These are phyloP conservation scores for Lipomyces kockii DNA, from an alignment of 805 yeast genomes.

Conservation along the genomic window DNA sequence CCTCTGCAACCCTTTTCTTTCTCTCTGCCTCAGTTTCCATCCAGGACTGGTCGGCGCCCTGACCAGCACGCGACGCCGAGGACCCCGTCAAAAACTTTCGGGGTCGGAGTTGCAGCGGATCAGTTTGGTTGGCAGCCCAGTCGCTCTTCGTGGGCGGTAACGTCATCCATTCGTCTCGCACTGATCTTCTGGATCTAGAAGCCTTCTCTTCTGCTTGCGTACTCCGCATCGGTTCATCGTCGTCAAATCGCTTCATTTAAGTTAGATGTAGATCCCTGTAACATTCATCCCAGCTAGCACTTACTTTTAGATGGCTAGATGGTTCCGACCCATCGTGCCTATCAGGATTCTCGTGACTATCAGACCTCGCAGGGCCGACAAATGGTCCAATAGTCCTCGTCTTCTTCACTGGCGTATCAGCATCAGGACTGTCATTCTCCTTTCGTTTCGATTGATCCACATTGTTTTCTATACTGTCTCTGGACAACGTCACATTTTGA, in stretches of 20 bases:
- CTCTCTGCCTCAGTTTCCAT: slow-evolving; percentile 36
- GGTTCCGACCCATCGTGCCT: not conserved
- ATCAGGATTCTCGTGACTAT: not conserved
- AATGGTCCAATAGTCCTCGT: not conserved
- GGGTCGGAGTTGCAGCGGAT: slow-evolving; percentile 32
- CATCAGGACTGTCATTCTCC: not conserved
- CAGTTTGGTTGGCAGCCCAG: slow-evolving; percentile 35
- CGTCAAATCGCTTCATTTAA: not conserved
- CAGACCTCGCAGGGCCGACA: not conserved
- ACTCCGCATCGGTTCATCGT: not conserved
- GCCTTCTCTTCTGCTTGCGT: not conserved
- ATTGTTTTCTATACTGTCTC: not conserved
- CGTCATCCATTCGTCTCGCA: slow-evolving; percentile 40
- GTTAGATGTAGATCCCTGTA: not conserved
- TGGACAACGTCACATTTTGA: not conserved
- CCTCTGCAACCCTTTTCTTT: slow-evolving; percentile 36
- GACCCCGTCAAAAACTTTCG: slow-evolving; percentile 31
- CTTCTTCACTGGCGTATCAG: not conserved
- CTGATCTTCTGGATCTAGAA: slow-evolving; percentile 4
- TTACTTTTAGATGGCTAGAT: not conserved
- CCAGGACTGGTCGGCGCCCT: slow-evolving; percentile 31
- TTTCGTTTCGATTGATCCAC: not conserved
- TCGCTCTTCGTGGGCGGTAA: slow-evolving; percentile 36
- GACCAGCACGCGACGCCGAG: slow-evolving; percentile 13
- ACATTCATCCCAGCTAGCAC: not conserved